Evolutionary conservation across 1,284 basidiomycete genomes (phyloP), one percentile per base, ranked within the genome.

Genomic region (Microbotryum saponariae): DNA sequence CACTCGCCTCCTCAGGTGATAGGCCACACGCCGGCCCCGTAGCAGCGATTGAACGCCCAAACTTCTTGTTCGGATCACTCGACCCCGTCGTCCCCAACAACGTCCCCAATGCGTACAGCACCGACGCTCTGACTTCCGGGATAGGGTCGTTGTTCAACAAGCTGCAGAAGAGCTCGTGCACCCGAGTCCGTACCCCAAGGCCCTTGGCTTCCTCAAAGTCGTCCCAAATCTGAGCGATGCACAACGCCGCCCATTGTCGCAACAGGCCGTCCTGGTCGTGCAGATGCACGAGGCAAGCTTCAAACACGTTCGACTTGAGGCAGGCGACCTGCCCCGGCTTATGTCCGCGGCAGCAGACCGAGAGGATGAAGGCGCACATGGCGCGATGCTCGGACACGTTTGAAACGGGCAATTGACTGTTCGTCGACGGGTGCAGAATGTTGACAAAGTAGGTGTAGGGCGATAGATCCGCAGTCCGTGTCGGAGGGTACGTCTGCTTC

Each of bases 351-450:
- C 89, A 88, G 63, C 97, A 86, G 31, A 92, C 86, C n/a, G 89
- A 83, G 25, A 98, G 84, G 70, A 97, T 93, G 77, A 97, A 98
- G 0, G 92, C 91, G 73, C 93, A 98, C 94, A 98, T 98, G 0
- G 94, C 94, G 63, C 92, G 90, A 76, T 98, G 93, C 76, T 98
- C 94, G 18, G 90, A 89, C 55, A 87, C 85, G 76, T 98, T 97
- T 0, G 92, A 91, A 31, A 97, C 84, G 27, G 74, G 74, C 25
- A 76, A 29, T 79, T 77, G 23, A 75, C 58, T 78, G 76, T 23
- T 72, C 70, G 27, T 76, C 72, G 58, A 87, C 83, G 78, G 76
- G 1, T 84, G 82, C 16, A 94, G 81, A 37, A 93, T 76, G 49
- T 85, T 84, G 20, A 90, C 85, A 72, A 97, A 97, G 74, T 96